A percentile compares a stretch with the other conserved stretches of the same genome.
phyloP scores from a whole-genome alignment of 176 grass and related monocot species.

The Coix lacrymajobi region DNA sequence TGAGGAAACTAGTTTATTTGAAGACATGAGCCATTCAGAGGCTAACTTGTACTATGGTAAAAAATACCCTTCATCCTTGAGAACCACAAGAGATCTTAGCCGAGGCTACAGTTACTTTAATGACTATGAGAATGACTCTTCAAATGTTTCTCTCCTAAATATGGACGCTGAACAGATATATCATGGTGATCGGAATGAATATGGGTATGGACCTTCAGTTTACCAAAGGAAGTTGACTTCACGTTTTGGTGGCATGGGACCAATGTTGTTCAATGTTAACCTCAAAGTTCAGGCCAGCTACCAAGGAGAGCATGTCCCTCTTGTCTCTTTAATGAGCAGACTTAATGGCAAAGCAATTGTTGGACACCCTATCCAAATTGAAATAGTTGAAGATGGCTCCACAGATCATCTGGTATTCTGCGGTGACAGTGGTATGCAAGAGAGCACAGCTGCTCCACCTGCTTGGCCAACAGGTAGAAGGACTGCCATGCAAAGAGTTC shows the following conservation, averaged over 20 bases:
- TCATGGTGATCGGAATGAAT: conserved; percentile 28
- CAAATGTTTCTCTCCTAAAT: conserved; percentile 33
- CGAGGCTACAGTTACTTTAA: conserved; percentile 41
- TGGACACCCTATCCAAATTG: conserved; percentile 95
- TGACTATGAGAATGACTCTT: conserved; percentile 47
- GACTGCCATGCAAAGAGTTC: conserved; percentile 91
- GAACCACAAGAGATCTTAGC: conserved; percentile 50
- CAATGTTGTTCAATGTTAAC: conserved; percentile 74
- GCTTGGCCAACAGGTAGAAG: conserved; percentile 87
- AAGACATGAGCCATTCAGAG: conserved; percentile 33
- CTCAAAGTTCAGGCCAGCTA: conserved; percentile 92
- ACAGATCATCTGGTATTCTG: conserved; percentile 52
- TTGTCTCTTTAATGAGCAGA: conserved; percentile 96
- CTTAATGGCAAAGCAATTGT: conserved; percentile 98
- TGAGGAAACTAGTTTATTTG: conserved; percentile 50
- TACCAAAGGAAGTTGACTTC: conserved; percentile 41
- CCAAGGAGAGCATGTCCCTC: conserved; percentile 95
- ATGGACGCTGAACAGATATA: conserved; percentile 34
- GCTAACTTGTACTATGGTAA: conserved; percentile 48
- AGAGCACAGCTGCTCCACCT: conserved; percentile 52
- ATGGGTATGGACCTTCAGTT: conserved; percentile 42
- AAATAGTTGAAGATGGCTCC: conserved; percentile 82
- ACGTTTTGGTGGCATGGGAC: conserved; percentile 34
- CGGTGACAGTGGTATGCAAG: conserved; percentile 40
- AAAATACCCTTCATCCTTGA: conserved; percentile 47